A percentile compares a stretch with the other conserved stretches of the same genome.
Conservation (phyloP, 768 basidiomycete genomes). For the Neoboletus subvelutipes region DNA sequence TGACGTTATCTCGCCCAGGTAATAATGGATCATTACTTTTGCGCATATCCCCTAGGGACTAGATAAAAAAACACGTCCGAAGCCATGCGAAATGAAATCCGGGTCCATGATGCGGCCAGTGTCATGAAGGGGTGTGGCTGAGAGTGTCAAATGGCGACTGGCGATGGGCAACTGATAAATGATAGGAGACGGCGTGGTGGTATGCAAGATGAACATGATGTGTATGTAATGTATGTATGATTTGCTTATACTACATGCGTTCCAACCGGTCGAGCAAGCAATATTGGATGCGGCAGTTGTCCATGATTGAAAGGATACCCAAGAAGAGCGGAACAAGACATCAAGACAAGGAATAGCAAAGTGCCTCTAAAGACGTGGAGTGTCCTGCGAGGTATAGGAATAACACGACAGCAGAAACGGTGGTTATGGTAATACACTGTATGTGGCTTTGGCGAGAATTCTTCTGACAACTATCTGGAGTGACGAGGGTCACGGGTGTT, state of each 20-base stretch:
- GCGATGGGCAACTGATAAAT: slow-evolving; percentile 8
- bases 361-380: not conserved
- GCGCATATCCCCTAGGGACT: not conserved
- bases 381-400: slow-evolving; percentile 9
- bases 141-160: slow-evolving; percentile 5
- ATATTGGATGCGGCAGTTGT: slow-evolving; percentile 27
- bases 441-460: slow-evolving; percentile 9
- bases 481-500: slow-evolving; percentile 1
- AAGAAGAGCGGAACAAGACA: slow-evolving; percentile 32
- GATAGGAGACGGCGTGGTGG: slow-evolving; percentile 8
- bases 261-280: slow-evolving; percentile 29
- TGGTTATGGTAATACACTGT: slow-evolving; percentile 16
- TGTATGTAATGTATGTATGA: slow-evolving; percentile 30
- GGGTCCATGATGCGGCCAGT: not conserved
- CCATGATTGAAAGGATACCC: slow-evolving; percentile 22
- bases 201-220: slow-evolving; percentile 23
- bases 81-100: slow-evolving; percentile 11
- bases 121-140: not conserved
- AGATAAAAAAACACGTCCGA: not conserved
- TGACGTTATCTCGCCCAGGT: slow-evolving; percentile 7
- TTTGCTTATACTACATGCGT: slow-evolving; percentile 34
- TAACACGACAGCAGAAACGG: slow-evolving; percentile 2
- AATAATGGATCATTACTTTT: not conserved
- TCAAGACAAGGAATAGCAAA: slow-evolving; percentile 20
- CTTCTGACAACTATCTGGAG: slow-evolving; percentile 8